Base-by-base conservation (phyloP, 2,329 filamentous ascomycete species). In the Aspergillus pseudonomiae region DNA sequence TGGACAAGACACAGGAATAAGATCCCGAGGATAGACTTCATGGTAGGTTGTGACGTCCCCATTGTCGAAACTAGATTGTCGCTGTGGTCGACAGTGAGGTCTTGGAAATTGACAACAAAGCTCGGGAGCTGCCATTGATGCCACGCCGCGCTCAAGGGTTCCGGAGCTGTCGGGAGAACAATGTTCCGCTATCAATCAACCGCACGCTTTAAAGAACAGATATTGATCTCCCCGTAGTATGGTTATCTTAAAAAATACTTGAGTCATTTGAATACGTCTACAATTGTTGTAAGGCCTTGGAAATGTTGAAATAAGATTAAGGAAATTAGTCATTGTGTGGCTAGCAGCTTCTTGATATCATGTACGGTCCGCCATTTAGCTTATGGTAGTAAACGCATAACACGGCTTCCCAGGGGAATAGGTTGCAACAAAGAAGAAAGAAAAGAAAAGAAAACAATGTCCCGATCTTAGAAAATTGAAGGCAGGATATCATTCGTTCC, bases 1-100 rank as follows among this genome's bases (percentile, higher is more conserved):
- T 78, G 74, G 12, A 76, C 67, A 41, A 79, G 67, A 32, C 78
- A 67, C 9, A 80, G 70, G n/a, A 70, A 62, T 28, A 79, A 65
- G 46, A 79, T 63, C 56, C 72, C 56, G 57, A 76, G 60, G 61
- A 77, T 60, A 39, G 73, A 72, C 73, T 69, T 72, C 72, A 75
- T 67, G 30, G 66, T 73, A 57, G 75, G 61, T 60, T 62, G 66
- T 57, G 75, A 69, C 64, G 68, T 66, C 63, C 71, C 73, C 75
- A 77, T 78, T 67, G 72, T 70, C 43, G 60, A 68, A 46, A 46
- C 59, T 58, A 39, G 56, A 64, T 66, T 65, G 61, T 65, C 65
- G 52, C 52, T 45, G 61, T 58, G 57, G 64, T 63, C 63, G 60
- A 61, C 62, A 52, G 55, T 57, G 50, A 61, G 55, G 60, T 67